Evolutionary conservation across 2,329 filamentous ascomycete genomes (phyloP).

Genomic region (Scolecobasidium constrictum): DNA sequence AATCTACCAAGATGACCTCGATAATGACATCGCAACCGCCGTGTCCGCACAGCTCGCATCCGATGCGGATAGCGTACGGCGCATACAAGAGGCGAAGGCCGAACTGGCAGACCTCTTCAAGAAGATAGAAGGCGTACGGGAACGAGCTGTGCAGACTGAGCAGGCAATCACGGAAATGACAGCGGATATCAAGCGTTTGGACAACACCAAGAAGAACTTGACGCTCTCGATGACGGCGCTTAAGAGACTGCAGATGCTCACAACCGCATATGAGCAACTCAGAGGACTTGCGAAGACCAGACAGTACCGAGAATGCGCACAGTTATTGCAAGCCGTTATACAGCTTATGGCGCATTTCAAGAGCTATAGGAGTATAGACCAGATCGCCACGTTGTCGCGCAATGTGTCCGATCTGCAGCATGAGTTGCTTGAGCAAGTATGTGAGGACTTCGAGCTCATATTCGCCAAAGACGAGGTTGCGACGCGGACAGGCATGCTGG

Average conservation of each 20-base stretch:
- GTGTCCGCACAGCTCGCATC: slow-evolving; percentile 69
- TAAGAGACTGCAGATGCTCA: slow-evolving; percentile 96
- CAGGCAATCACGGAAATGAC: slow-evolving; percentile 97
- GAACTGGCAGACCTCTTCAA: slow-evolving; percentile 85
- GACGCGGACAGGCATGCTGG: slow-evolving; percentile 56
- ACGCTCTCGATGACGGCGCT: slow-evolving; percentile 96
- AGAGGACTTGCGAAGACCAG: slow-evolving; percentile 70
- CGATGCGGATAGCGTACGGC: slow-evolving; percentile 76
- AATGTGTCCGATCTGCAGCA: slow-evolving; percentile 90
- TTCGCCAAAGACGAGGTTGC: slow-evolving; percentile 82
- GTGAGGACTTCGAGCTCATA: slow-evolving; percentile 93
- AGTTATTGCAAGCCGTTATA: slow-evolving; percentile 84
- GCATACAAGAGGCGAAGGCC: slow-evolving; percentile 82
- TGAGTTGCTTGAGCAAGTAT: slow-evolving; percentile 92
- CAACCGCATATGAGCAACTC: slow-evolving; percentile 96
- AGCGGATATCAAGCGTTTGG: slow-evolving; percentile 92
- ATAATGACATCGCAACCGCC: slow-evolving; percentile 62
- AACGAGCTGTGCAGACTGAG: slow-evolving; percentile 83
- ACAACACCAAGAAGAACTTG: slow-evolving; percentile 92
- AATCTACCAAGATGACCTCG: slow-evolving; percentile 70
- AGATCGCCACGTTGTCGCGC: slow-evolving; percentile 85
- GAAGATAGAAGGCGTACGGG: slow-evolving; percentile 88
- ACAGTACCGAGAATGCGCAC: slow-evolving; percentile 91
- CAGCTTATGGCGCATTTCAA: slow-evolving; percentile 99
- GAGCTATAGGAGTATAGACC: slow-evolving; percentile 93